These are phyloP conservation scores for Ceratobasidium sp. DNA, from an alignment of 1,284 basidiomycete genomes.

Conservation along the genomic window DNA sequence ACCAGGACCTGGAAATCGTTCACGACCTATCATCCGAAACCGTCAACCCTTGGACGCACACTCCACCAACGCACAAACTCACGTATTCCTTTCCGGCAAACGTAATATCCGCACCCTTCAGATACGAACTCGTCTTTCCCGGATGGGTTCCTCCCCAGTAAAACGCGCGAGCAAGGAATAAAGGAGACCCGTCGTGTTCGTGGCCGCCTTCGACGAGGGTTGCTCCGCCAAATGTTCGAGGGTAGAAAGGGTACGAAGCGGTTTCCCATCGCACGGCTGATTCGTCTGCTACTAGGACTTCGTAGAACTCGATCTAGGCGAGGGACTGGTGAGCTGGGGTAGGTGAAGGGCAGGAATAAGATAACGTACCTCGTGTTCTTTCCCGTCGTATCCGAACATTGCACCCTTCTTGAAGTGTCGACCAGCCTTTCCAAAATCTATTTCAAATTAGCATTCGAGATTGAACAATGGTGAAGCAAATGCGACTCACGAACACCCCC, in stretches of 20 bases:
- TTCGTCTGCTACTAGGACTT: constrained; percentile 27
- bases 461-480: background rate
- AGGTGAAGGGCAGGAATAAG: background rate
- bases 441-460: background rate
- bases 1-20: constrained; percentile 43
- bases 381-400: constrained; percentile 39
- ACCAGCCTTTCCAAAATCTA: constrained; percentile 43
- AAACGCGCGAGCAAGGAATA: constrained; percentile 36
- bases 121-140: constrained; percentile 29
- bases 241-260: constrained; percentile 32
- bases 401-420: constrained; percentile 36
- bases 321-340: background rate
- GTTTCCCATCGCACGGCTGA: constrained; percentile 32
- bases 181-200: constrained; percentile 34
- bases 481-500: constrained; percentile 32
- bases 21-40: constrained; percentile 9
- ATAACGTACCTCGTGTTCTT: constrained; percentile 35
- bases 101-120: constrained; percentile 42
- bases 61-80: background rate
- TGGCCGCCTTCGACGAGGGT: constrained; percentile 40
- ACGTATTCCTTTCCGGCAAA: constrained; percentile 42
- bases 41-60: background rate
- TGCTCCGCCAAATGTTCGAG: constrained; percentile 18
- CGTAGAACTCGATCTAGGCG: constrained; percentile 35
- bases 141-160: constrained; percentile 44